Percentiles rank a stretch among this genome's conserved stretches.
phyloP scores from a whole-genome alignment of 1,284 basidiomycete species.

The Cystobasidiaceae sp. region DNA sequence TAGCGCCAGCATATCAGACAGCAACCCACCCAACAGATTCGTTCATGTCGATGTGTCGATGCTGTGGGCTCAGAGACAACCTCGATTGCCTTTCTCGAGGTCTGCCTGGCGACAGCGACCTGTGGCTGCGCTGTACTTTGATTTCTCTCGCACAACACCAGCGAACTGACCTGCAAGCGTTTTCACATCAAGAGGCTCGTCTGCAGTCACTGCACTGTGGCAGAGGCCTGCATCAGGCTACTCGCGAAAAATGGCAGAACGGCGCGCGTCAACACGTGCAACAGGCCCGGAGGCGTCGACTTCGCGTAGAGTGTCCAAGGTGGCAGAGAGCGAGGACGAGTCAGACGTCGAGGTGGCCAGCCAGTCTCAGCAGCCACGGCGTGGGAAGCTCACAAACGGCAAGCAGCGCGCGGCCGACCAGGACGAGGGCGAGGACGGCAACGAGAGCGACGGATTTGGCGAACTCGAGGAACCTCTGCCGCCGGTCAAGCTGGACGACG shows the following conservation, averaged over 20 bases:
- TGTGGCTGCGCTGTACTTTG: too few species aligned
- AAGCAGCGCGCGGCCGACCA: neutral
- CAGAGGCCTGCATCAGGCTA: too few species aligned
- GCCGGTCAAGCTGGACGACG: constrained; percentile 1
- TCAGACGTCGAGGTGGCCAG: neutral
- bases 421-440: neutral
- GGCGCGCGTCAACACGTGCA: neutral
- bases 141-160: too few species aligned
- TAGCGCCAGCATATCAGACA: neutral
- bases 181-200: too few species aligned
- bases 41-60: neutral
- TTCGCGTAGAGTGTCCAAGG: constrained; percentile 7
- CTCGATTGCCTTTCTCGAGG: too few species aligned
- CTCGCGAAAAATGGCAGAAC: neutral
- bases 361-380: constrained; percentile 4
- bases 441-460: neutral
- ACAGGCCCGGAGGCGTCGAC: constrained; percentile 3
- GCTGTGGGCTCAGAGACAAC: too few species aligned
- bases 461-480: neutral
- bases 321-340: neutral
- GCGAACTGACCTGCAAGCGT: too few species aligned
- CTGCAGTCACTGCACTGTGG: too few species aligned
- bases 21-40: neutral
- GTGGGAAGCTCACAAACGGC: neutral
- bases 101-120: too few species aligned